These are phyloP conservation scores for Xanthoconium separans DNA, from an alignment of 1,284 basidiomycete species.

Conservation along the genomic window DNA sequence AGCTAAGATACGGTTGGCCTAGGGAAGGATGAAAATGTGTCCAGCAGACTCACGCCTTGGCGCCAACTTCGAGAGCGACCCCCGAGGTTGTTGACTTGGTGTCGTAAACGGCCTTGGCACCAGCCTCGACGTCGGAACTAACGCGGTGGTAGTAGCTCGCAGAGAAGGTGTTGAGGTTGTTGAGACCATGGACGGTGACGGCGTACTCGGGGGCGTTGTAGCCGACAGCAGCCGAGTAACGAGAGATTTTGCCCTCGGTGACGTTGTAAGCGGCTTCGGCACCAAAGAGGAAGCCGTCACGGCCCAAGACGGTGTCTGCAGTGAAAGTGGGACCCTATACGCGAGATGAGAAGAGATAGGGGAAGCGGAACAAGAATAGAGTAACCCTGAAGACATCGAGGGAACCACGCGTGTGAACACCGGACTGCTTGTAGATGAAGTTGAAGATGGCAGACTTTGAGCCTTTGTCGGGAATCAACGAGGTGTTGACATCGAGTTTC, in stretches of 20 bases:
- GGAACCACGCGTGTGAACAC: conserved; percentile 89
- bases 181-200: conserved; percentile 91
- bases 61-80: conserved; percentile 94
- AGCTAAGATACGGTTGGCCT: conserved; percentile 39
- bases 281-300: conserved; percentile 97
- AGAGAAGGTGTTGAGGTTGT: conserved; percentile 92
- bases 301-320: conserved; percentile 92
- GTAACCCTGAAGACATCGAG: conserved; percentile 94
- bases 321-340: conserved; percentile 92
- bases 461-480: conserved; percentile 84
- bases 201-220: conserved; percentile 98
- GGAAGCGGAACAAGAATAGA: conserved; percentile 14
- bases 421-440: conserved; percentile 94
- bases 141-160: conserved; percentile 99
- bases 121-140: conserved; percentile 92
- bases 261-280: conserved; percentile 97
- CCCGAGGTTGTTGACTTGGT: conserved; percentile 86
- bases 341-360: conserved; percentile 6
- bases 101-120: conserved; percentile 97
- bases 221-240: conserved; percentile 91
- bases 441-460: conserved; percentile 82
- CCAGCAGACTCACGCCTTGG: conserved; percentile 74
- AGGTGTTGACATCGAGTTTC: conserved; percentile 90
- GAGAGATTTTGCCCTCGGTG: conserved; percentile 87
- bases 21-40: background rate